Base-by-base conservation (phyloP, 345 rosid genomes). In the Gossypium herbaceum region DNA sequence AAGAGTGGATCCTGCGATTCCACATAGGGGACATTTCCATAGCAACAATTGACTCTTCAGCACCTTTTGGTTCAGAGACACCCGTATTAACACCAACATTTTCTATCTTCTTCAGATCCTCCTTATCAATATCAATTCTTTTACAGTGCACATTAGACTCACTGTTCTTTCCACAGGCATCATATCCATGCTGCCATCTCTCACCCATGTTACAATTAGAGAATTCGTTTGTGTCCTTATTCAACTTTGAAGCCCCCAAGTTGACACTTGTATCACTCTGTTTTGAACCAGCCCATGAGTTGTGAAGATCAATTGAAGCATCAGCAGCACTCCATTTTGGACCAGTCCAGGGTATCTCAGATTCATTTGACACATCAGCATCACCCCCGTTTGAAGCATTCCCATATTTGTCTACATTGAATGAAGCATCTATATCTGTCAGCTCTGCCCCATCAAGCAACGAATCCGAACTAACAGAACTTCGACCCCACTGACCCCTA, bases 1-100 rank as follows among this genome's bases (percentile, higher is more conserved):
- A 78, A 75, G 87, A 48, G 47, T 73, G 78, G 69, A 81, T 80
- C 58, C 82, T 74, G 73, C 77, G 84, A 67, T 92, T 84, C 97
- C 98, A 94, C 50, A 88, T 92, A 56, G 95, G 98, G 74, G 97
- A 90, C 97, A 87, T 92, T 69, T 88, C 92, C 83, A 82, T 86
- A 68, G 83, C 89, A 78, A 79, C 91, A 68, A 84, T 79, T 86
- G 88, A 86, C 74, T 82, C 80, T 71, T 86, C 88, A 45, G 74
- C 61, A 60, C 83, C 71, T 76, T 85, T 88, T 45, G 84, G 68
- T 63, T 90, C 88, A 55, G 85, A 59, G 56, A 69, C 19, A 15
- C 65, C 81, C 19, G 71, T 59, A 43, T 56, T 76, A 63, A 74
- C 75, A 73, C 73, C 76, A 75, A 81, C 50, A 81, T 75, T 75